phyloP scores from a whole-genome alignment of 1,139 yeast genomes.

The Scheffersomyces quercinus region DNA sequence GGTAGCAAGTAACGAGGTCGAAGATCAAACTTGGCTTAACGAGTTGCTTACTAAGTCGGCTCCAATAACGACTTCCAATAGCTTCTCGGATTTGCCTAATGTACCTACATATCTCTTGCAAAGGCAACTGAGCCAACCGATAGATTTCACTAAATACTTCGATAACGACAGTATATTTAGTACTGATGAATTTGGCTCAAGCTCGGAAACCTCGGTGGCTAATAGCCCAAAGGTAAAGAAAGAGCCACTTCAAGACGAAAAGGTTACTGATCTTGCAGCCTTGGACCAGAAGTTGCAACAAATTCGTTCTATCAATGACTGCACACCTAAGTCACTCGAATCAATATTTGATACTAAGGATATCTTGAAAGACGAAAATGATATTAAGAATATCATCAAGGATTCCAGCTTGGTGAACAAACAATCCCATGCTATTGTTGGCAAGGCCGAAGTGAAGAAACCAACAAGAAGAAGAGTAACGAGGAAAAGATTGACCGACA shows the following conservation, averaged over 20 bases:
- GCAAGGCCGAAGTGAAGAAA: slow-evolving; percentile 7
- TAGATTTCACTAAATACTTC: slow-evolving; percentile 4
- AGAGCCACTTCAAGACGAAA: slow-evolving; percentile 7
- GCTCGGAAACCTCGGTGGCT: slow-evolving; percentile 8
- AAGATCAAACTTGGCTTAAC: slow-evolving; percentile 21
- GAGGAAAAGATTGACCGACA: slow-evolving; percentile 57
- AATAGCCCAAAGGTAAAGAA: slow-evolving; percentile 12
- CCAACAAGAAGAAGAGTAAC: slow-evolving; percentile 46
- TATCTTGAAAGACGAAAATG: slow-evolving; percentile 17
- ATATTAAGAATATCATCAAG: background rate
- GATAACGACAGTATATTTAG: slow-evolving; percentile 11
- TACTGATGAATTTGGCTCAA: slow-evolving; percentile 5
- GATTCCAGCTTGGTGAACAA: background rate
- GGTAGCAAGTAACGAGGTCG: slow-evolving; percentile 9
- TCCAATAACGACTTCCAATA: slow-evolving; percentile 19
- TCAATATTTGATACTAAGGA: slow-evolving; percentile 27
- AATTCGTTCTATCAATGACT: slow-evolving; percentile 13
- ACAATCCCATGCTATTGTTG: background rate
- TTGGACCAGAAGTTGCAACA: slow-evolving; percentile 16
- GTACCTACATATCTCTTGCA: background rate
- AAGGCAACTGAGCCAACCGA: background rate
- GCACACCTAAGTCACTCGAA: slow-evolving; percentile 22
- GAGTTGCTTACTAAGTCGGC: slow-evolving; percentile 20
- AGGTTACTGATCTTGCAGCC: slow-evolving; percentile 11
- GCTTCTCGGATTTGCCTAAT: slow-evolving; percentile 3